phyloP scores from a whole-genome alignment of 805 yeast species.

The Limtongozyma cylindracea region DNA sequence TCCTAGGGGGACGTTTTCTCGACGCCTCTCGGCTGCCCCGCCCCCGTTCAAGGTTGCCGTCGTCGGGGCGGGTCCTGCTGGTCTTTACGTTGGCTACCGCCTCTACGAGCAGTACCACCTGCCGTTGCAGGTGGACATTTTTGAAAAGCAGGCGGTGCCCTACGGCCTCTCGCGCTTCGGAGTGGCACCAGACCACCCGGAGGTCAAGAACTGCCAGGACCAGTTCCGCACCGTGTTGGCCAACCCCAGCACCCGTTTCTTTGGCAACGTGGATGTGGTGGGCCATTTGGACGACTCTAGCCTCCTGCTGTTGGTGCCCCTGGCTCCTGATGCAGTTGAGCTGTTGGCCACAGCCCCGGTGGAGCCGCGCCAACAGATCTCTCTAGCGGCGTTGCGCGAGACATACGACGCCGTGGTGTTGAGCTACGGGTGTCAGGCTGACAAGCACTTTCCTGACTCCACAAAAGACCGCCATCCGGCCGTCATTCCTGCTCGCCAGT shows the following conservation, averaged over 20 bases:
- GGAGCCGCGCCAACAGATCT: conserved; percentile 34
- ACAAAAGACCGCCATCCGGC: conserved; percentile 38
- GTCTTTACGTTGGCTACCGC: conserved; percentile 4
- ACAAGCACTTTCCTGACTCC: conserved; percentile 25
- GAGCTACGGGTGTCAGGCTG: conserved; percentile 59
- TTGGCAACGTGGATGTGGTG: conserved; percentile 55
- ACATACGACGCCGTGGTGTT: conserved; percentile 52
- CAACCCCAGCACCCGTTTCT: conserved; percentile 14
- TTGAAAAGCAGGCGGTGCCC: conserved; percentile 73
- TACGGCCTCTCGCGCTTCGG: conserved; percentile 84
- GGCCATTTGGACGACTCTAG: too few relatives aligned
- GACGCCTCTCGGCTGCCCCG: too few relatives aligned
- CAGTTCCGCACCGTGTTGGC: conserved; percentile 31
- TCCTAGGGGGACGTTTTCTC: too few relatives aligned
- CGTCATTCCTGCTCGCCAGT: conserved; percentile 56
- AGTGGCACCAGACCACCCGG: conserved; percentile 99
- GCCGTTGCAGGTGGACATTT: conserved; percentile 33
- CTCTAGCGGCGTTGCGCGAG: conserved; percentile 18
- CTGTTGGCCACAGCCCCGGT: too few relatives aligned
- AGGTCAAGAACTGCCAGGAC: conserved; percentile 66
- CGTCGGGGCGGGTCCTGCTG: conserved; percentile 87
- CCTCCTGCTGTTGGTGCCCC: too few relatives aligned
- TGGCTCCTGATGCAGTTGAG: too few relatives aligned
- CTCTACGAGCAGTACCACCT: conserved; percentile 17
- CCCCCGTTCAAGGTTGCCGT: conserved; percentile 29